Base-by-base conservation (phyloP, 805 yeast species). In the Saccharomycopsis babjevae region DNA sequence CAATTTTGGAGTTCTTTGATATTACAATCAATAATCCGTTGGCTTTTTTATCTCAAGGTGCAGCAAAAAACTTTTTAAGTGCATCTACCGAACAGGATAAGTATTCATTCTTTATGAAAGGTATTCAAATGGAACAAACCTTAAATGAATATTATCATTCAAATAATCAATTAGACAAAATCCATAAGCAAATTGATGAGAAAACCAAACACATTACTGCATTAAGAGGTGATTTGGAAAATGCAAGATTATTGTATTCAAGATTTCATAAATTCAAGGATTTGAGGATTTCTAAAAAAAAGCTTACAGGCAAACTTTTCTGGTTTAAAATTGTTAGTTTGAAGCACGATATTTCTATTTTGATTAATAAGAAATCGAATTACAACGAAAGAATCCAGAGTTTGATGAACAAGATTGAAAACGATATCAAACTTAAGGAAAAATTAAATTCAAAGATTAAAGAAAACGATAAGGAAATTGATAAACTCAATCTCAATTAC, bases 11-110 rank as follows among this genome's bases (percentile, higher is more conserved):
- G 65, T 81, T 79, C 64, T 90, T 86, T 69, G 84, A 86, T 54
- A 85, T 93, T 52, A 85, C 89, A 5, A 86, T 94, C 30, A 92
- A 85, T 67, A 94, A 94, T 67, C 97, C 97, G 5, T 83, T 94
- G 81, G 88, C 96, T 1, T 88, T 94, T 68, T 76, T 94, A 57
- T 89, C 96, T 0, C 99, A 94, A 71, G 97, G 94, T 67, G 88
- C 86, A 63, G 98, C 99, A 1, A 82, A 96, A 66, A 87, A 92
- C 16, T 94, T 94, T 69, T 74, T 94, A 64, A 87, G 96, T 0
- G 82, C 85, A 38, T 83, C 94, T 4, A 79, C 89, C 4, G 87
- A 89, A 62, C 77, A 77, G 40, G 85, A 81, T 56, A 89, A 91
- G 71, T 94, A 84, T 71, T 77, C 78, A 16, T 85, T 82, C 69